Percentiles rank a stretch among this genome's conserved stretches.
Evolutionary conservation across 495 filamentous ascomycete genomes (phyloP).

Genomic region (Aspergillus heteromorphus): DNA sequence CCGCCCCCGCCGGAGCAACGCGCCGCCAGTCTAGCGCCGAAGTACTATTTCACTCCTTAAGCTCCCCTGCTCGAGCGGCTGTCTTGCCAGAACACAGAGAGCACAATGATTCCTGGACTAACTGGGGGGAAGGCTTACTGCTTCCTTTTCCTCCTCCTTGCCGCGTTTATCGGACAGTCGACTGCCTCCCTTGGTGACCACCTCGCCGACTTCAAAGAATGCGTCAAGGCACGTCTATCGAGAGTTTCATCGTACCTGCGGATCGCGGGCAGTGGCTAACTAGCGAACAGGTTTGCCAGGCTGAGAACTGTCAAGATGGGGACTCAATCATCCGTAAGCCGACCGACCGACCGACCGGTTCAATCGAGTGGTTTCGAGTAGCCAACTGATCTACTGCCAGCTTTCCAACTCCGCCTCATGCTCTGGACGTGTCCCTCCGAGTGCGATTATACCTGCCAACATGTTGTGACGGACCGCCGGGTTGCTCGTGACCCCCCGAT

Average conservation of each 20-base stretch:
- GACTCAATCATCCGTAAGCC: constrained; percentile 44
- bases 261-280: constrained; percentile 10
- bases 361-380: not conserved
- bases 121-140: constrained; percentile 18
- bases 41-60: constrained; percentile 15
- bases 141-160: constrained; percentile 32
- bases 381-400: constrained; percentile 21
- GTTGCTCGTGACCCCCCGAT: constrained; percentile 58
- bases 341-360: not conserved
- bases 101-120: constrained; percentile 29
- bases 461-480: constrained; percentile 77
- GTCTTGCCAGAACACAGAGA: constrained; percentile 5
- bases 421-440: constrained; percentile 72
- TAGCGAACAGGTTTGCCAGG: constrained; percentile 62
- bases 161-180: constrained; percentile 43
- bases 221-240: constrained; percentile 61
- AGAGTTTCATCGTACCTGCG: not conserved
- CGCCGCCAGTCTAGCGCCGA: constrained; percentile 13
- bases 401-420: constrained; percentile 47
- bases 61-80: constrained; percentile 18
- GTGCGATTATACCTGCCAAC: constrained; percentile 98
- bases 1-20: constrained; percentile 15
- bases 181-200: constrained; percentile 78
- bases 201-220: constrained; percentile 83
- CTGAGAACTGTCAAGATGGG: constrained; percentile 66